Evolutionary conservation across 208 protist species (phyloP).

Genomic region (Trypanosoma rangeli): DNA sequence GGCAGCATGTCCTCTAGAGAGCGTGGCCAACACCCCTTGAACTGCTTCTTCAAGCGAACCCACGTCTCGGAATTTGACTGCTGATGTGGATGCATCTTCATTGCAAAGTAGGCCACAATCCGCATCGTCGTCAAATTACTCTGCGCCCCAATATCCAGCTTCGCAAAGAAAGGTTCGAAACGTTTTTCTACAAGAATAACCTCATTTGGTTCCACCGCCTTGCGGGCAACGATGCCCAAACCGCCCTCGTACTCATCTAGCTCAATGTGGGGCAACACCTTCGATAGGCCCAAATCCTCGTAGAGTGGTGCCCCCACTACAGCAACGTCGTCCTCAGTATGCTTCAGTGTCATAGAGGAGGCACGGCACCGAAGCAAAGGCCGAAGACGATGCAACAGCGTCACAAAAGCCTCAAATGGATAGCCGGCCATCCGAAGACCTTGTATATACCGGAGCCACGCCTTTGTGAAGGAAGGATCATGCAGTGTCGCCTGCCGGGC

Average conservation of each 20-base stretch:
- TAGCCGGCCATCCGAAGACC: conserved; percentile 50
- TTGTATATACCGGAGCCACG: conserved; percentile 69
- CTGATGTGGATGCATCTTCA: conserved; percentile 54
- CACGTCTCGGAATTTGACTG: conserved; percentile 36
- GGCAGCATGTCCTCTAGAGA: conserved; percentile 47
- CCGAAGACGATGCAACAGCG: conserved; percentile 49
- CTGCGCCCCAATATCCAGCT: conserved; percentile 37
- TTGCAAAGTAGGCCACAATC: conserved; percentile 68
- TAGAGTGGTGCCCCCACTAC: conserved; percentile 44
- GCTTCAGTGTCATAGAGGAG: neutral
- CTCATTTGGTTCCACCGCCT: conserved; percentile 56
- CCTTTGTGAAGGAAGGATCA: conserved; percentile 55
- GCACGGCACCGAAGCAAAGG: conserved; percentile 47
- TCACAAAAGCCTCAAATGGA: conserved; percentile 79
- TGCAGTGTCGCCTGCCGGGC: conserved; percentile 36
- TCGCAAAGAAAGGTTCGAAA: conserved; percentile 57
- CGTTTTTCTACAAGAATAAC: conserved; percentile 75
- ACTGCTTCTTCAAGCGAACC: conserved; percentile 57
- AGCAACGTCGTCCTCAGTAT: neutral
- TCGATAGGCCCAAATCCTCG: conserved; percentile 48
- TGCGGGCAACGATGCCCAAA: conserved; percentile 69
- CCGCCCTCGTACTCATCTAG: conserved; percentile 71
- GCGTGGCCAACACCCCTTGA: conserved; percentile 79
- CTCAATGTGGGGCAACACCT: conserved; percentile 62
- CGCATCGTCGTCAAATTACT: conserved; percentile 50